These are phyloP conservation scores for Dalbergia oliveri DNA, from an alignment of 306 rosid genomes.

Conservation along the genomic window DNA sequence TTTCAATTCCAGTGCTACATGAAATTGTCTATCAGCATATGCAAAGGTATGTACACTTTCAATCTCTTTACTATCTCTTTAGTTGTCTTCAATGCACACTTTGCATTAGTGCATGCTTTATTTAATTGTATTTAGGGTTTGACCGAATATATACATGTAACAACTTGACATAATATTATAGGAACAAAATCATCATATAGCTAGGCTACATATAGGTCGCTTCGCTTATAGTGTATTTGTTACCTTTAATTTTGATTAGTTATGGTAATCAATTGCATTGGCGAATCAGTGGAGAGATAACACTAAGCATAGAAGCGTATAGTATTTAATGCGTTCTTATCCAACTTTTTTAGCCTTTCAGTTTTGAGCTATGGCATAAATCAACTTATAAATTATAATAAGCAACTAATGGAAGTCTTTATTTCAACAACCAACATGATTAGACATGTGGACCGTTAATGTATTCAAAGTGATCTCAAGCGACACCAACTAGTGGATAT, in stretches of 20 bases:
- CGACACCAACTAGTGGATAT: constrained; percentile 47
- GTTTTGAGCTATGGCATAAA: constrained; percentile 53
- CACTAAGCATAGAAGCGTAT: constrained; percentile 26
- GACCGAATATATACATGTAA: not conserved
- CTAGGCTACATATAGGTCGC: not conserved
- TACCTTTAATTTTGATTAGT: constrained; percentile 9
- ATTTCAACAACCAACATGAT: constrained; percentile 92
- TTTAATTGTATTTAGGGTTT: constrained; percentile 43
- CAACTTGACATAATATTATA: constrained; percentile 13
- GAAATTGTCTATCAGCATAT: not conserved
- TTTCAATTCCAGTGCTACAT: constrained; percentile 25
- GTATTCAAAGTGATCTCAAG: constrained; percentile 54
- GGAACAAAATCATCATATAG: not conserved
- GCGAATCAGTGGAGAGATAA: constrained; percentile 47
- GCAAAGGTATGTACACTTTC: constrained; percentile 40
- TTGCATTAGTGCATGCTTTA: not conserved
- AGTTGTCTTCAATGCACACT: not conserved
- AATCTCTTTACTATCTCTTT: constrained; percentile 5
- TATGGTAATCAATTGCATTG: constrained; percentile 37
- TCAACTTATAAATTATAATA: constrained; percentile 62
- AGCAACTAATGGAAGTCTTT: constrained; percentile 62
- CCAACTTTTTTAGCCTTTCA: not conserved
- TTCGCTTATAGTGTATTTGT: constrained; percentile 1
- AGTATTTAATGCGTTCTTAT: constrained; percentile 46
- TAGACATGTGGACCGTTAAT: constrained; percentile 79